A percentile compares a stretch with the other conserved stretches of the same genome.
Evolutionary conservation across 2,329 filamentous ascomycete species (phyloP).

Genomic region (Exserohilum rostratum): DNA sequence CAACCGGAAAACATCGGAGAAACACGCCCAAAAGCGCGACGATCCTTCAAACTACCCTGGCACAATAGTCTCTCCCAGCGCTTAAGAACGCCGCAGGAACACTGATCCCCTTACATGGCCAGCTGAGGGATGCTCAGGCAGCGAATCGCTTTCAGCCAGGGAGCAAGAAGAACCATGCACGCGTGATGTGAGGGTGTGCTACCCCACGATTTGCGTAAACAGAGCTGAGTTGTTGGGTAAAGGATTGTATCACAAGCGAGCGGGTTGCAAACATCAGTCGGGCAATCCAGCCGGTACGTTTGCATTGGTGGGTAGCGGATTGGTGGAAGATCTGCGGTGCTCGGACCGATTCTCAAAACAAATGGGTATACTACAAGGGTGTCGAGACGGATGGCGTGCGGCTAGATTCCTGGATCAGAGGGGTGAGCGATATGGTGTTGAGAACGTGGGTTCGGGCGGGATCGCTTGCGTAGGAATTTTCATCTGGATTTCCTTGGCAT

Average conservation of each 20-base stretch:
- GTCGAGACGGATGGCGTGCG: not conserved
- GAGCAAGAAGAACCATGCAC: not conserved
- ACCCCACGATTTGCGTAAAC: slow-evolving; percentile 28
- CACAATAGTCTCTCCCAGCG: not conserved
- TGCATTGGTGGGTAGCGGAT: slow-evolving; percentile 3
- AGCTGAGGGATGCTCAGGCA: slow-evolving; percentile 7
- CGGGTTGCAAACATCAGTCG: slow-evolving; percentile 3
- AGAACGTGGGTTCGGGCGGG: not conserved
- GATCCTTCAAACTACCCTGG: too few species aligned
- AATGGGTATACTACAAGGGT: not conserved
- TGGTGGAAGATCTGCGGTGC: slow-evolving; percentile 11
- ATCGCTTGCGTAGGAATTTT: not conserved
- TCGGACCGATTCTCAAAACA: slow-evolving; percentile 6
- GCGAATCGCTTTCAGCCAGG: slow-evolving; percentile 4
- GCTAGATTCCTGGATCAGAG: not conserved
- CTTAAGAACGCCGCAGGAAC: not conserved
- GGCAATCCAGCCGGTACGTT: not conserved
- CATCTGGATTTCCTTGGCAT: not conserved
- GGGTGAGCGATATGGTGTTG: not conserved
- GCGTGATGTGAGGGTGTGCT: slow-evolving; percentile 18
- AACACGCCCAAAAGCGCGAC: not conserved
- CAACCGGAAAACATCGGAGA: slow-evolving; percentile 17
- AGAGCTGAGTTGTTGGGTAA: slow-evolving; percentile 16
- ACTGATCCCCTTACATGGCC: not conserved
- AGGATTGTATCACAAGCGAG: slow-evolving; percentile 12